Evolutionary conservation across 345 rosid species (phyloP).

Genomic region (Tarenaya hassleriana): DNA sequence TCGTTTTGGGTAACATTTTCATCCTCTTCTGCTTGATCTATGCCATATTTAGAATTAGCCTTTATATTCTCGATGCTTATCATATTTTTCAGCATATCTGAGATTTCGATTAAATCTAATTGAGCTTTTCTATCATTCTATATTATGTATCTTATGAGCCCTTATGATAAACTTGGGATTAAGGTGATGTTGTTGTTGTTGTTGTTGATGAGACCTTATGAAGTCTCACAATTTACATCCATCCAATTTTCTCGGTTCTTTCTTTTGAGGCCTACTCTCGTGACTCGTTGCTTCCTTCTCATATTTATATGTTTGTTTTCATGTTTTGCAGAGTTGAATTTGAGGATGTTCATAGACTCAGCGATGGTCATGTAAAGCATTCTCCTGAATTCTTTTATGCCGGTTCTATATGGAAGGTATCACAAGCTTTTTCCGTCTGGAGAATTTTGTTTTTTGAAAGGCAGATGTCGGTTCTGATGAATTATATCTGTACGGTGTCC

Average conservation of each 20-base stretch:
- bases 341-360: slow-evolving; percentile 81
- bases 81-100: no score
- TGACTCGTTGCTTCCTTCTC: slow-evolving; percentile 6
- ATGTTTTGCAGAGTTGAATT: slow-evolving; percentile 64
- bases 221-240: no score
- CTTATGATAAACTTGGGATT: no score
- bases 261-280: not conserved
- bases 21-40: not conserved
- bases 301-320: not conserved
- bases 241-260: not conserved
- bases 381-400: slow-evolving; percentile 88
- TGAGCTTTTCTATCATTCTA: no score
- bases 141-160: no score
- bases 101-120: no score
- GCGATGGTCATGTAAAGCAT: slow-evolving; percentile 96
- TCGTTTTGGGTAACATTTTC: slow-evolving; percentile 77
- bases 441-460: not conserved
- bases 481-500: slow-evolving; percentile 21
- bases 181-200: no score
- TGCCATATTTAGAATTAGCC: no score
- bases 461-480: slow-evolving; percentile 19
- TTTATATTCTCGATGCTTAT: no score
- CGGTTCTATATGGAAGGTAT: slow-evolving; percentile 98
- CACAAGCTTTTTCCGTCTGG: slow-evolving; percentile 5
- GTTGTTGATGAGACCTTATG: no score